Evolutionary conservation across 1,284 basidiomycete species (phyloP).

Genomic region (Mycosarcoma mackinlayi): DNA sequence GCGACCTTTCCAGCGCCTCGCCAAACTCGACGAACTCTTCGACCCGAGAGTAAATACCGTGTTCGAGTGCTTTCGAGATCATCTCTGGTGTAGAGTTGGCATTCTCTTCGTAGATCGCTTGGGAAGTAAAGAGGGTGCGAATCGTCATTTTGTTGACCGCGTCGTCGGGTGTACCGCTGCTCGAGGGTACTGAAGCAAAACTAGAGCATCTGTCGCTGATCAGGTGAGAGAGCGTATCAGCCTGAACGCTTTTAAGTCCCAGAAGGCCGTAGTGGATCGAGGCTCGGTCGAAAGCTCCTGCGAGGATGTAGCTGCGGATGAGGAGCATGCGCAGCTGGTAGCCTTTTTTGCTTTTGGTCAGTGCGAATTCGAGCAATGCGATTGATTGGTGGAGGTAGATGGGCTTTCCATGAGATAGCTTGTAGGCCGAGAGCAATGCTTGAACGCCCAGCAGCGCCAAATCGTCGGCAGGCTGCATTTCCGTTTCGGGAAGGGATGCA

Average conservation of each 20-base stretch:
- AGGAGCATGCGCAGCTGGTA: constrained; percentile 57
- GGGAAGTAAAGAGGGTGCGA: constrained; percentile 27
- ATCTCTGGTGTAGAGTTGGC: constrained; percentile 44
- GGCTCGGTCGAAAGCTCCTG: constrained; percentile 38
- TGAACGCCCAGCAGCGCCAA: constrained; percentile 80
- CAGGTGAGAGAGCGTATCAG: constrained; percentile 49
- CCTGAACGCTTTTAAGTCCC: constrained; percentile 49
- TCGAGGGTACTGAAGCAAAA: constrained; percentile 2
- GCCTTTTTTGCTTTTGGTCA: constrained; percentile 46
- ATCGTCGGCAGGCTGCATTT: constrained; percentile 88
- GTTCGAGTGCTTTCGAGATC: constrained; percentile 50
- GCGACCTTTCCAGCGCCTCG: constrained; percentile 44
- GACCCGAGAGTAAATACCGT: constrained; percentile 55
- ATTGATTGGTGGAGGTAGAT: constrained; percentile 22
- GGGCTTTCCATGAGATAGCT: constrained; percentile 16
- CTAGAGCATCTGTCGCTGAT: constrained; percentile 27
- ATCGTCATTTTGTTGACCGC: constrained; percentile 17
- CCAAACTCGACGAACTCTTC: constrained; percentile 59
- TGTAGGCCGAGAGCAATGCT: constrained; percentile 73
- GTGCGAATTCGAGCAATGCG: constrained; percentile 42
- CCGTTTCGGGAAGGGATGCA: constrained; percentile 76
- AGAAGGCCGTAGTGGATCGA: constrained; percentile 40
- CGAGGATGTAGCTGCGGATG: constrained; percentile 40
- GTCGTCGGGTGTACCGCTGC: constrained; percentile 19
- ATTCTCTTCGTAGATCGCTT: constrained; percentile 52